Percentiles rank a stretch among this genome's conserved stretches.
These are phyloP conservation scores for Platismatia glauca DNA, from an alignment of 495 filamentous ascomycete species.

Conservation along the genomic window DNA sequence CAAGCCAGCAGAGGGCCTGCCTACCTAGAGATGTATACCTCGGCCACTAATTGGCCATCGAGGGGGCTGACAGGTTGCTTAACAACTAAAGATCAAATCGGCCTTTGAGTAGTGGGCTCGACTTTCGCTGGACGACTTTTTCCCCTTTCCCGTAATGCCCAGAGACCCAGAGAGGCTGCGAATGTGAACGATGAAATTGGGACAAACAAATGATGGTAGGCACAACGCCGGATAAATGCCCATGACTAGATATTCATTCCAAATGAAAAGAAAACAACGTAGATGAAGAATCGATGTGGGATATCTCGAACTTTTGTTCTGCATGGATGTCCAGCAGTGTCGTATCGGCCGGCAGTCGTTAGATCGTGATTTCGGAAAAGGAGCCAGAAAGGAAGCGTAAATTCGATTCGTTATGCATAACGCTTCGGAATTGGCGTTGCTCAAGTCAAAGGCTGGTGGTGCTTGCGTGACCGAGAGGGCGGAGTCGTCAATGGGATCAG, in stretches of 20 bases:
- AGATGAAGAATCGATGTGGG: background rate
- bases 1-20: no score
- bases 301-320: conserved; percentile 1
- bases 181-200: background rate
- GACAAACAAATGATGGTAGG: background rate
- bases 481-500: background rate
- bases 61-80: no score
- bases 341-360: background rate
- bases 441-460: background rate
- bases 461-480: background rate
- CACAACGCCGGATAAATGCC: background rate
- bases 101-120: no score
- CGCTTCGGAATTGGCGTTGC: background rate
- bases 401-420: background rate
- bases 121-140: no score
- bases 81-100: no score
- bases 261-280: background rate
- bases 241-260: background rate
- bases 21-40: no score
- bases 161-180: background rate
- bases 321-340: background rate
- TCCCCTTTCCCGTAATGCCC: background rate
- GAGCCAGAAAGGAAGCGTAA: background rate
- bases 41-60: no score
- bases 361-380: background rate